Evolutionary conservation across 2,329 filamentous ascomycete genomes (phyloP), one percentile per base, ranked within the genome.

Genomic region (Decorospora gaudefroyi): DNA sequence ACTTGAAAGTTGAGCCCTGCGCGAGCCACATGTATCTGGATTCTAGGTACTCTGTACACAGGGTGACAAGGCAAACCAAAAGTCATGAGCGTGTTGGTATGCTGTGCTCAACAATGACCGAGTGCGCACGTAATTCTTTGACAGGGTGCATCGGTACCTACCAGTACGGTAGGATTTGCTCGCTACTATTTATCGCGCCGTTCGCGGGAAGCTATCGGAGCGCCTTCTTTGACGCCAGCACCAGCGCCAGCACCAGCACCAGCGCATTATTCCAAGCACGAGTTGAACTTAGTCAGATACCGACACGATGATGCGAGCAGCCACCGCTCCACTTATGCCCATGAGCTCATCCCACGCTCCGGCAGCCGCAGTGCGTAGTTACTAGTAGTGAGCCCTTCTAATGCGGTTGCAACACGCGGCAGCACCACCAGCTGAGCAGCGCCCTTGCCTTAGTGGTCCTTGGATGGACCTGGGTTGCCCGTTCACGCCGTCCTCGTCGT

Each of bases 161-260:
- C 30, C 12, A 22, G 38, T 19, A 26, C 25, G 30, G 30, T 36
- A 35, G 22, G 38, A 37, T 29, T 42, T 27, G 42, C 28, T n/a
- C n/a, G n/a, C n/a, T n/a, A n/a, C n/a, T n/a, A n/a, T n/a, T n/a
- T 36, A 55, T 55, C 46, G 48, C 52, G 58, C 61, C 53, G 61
- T 56, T 61, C 51, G 49, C 59, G 50, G 51, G 35, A 37, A 32
- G 29, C 51, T 49, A 49, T 64, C 61, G 61, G 59, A 40, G 54
- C 39, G 55, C 57, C 53, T 59, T 57, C 58, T 61, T 61, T 56
- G 39, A 49, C 19, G 40, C 39, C 36, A 36, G 22, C 36, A 22
- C 33, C 31, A 25, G 31, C 42, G 21, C 12, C 34, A 23, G n/a
- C n/a, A n/a, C n/a, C n/a, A n/a, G n/a, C n/a, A n/a, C n/a, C n/a